phyloP scores from a whole-genome alignment of 768 basidiomycete genomes.

The Agrocybe praecox region DNA sequence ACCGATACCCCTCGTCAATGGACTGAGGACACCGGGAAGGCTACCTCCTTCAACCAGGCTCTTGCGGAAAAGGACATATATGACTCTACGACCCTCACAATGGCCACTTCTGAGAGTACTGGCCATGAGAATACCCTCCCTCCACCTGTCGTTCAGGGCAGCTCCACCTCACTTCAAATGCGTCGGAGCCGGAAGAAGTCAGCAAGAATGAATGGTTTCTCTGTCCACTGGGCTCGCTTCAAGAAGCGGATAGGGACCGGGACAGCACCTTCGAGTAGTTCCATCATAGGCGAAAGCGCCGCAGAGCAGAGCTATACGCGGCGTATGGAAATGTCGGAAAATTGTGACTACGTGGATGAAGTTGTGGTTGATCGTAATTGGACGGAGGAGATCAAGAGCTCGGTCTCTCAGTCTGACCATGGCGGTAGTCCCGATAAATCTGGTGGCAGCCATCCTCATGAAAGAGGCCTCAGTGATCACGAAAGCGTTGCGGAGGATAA shows the following conservation, averaged over 20 bases:
- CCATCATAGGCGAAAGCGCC: slow-evolving; percentile 50
- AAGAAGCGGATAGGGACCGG: slow-evolving; percentile 57
- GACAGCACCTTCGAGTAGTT: slow-evolving; percentile 58
- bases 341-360: slow-evolving; percentile 57
- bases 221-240: slow-evolving; percentile 51
- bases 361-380: slow-evolving; percentile 77
- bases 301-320: slow-evolving; percentile 37
- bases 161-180: slow-evolving; percentile 16
- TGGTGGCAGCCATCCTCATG: slow-evolving; percentile 39
- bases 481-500: slow-evolving; percentile 26
- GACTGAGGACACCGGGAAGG: slow-evolving; percentile 16
- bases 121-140: slow-evolving; percentile 33
- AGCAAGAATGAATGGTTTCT: slow-evolving; percentile 39
- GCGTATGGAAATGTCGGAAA: slow-evolving; percentile 25
- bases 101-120: slow-evolving; percentile 5
- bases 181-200: slow-evolving; percentile 35
- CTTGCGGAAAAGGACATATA: slow-evolving; percentile 17
- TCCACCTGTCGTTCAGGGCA: slow-evolving; percentile 40
- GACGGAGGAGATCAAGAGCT: slow-evolving; percentile 61
- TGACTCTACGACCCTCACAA: slow-evolving; percentile 4
- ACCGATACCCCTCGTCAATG: slow-evolving; percentile 12
- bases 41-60: slow-evolving; percentile 9
- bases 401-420: slow-evolving; percentile 54
- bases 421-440: slow-evolving; percentile 51
- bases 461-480: slow-evolving; percentile 31